Percentiles rank a stretch among this genome's conserved stretches.
Evolutionary conservation across 148 eudicot genomes (phyloP).

Genomic region (Suaeda aralocaspica): DNA sequence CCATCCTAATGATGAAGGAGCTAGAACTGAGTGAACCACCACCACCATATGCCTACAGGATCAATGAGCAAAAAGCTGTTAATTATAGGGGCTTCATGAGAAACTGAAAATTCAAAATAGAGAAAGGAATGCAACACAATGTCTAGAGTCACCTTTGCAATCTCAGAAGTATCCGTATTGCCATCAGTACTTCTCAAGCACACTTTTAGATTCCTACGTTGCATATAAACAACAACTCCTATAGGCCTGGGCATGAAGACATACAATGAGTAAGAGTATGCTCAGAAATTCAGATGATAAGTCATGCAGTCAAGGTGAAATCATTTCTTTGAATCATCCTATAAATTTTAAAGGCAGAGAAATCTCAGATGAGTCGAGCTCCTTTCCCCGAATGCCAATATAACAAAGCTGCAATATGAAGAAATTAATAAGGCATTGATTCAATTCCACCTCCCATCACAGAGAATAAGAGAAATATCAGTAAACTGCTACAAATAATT

Average conservation of each 20-base stretch:
- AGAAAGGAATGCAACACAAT: no score
- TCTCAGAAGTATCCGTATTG: conserved; percentile 72
- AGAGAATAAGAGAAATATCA: not conserved
- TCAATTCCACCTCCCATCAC: not conserved
- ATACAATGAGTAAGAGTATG: not conserved
- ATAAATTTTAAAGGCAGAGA: not conserved
- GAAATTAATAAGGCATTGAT: not conserved
- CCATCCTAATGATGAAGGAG: conserved; percentile 91
- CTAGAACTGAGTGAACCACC: conserved; percentile 78
- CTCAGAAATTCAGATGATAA: not conserved
- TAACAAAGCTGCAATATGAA: not conserved
- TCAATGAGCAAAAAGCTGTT: conserved; percentile 6
- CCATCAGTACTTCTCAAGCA: conserved; percentile 74
- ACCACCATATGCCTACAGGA: conserved; percentile 84
- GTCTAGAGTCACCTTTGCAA: conserved; percentile 66
- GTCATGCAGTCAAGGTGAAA: not conserved
- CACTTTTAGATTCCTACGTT: conserved; percentile 77
- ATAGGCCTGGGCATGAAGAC: conserved; percentile 53
- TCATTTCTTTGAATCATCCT: not conserved
- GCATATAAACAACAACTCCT: conserved; percentile 89
- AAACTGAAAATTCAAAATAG: not conserved
- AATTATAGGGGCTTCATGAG: conserved; percentile 3
- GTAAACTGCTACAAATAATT: not conserved
- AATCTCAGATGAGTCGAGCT: not conserved
- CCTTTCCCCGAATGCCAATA: not conserved